Conservation (phyloP, 2,329 filamentous ascomycete genomes). For the Whalleya microplaca region DNA sequence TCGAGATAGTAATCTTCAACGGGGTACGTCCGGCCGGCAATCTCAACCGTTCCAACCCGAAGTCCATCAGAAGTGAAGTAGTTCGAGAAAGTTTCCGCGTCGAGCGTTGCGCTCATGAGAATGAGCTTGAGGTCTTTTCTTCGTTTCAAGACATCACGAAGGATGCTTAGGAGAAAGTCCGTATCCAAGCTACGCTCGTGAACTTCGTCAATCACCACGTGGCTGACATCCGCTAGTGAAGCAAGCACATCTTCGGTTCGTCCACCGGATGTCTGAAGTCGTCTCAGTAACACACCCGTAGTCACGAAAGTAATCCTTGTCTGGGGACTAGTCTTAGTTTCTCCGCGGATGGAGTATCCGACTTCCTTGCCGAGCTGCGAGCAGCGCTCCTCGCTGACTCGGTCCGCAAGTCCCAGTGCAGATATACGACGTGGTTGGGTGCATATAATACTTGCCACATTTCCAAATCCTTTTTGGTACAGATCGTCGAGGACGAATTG, state of each 20-base stretch:
- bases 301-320: conserved; percentile 97
- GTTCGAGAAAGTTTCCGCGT: conserved; percentile 79
- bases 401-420: conserved; percentile 88
- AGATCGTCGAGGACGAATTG: conserved; percentile 95
- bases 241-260: conserved; percentile 77
- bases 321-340: conserved; percentile 72
- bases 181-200: conserved; percentile 95
- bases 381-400: conserved; percentile 91
- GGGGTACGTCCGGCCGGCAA: conserved; percentile 85
- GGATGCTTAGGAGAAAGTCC: conserved; percentile 86
- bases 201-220: conserved; percentile 95
- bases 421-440: conserved; percentile 96
- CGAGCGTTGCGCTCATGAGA: conserved; percentile 94
- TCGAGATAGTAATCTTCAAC: conserved; percentile 90
- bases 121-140: conserved; percentile 85
- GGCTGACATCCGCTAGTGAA: conserved; percentile 86
- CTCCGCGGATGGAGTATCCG: conserved; percentile 89
- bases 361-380: conserved; percentile 82
- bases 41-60: conserved; percentile 80
- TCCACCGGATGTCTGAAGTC: conserved; percentile 88
- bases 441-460: conserved; percentile 85
- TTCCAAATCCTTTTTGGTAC: conserved; percentile 75
- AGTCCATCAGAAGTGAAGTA: conserved; percentile 76
- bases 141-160: conserved; percentile 77
- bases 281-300: conserved; percentile 86